A percentile compares a stretch with the other conserved stretches of the same genome.
phyloP scores from a whole-genome alignment of 1,284 basidiomycete species.

The Cryptococcus maquisensis region DNA sequence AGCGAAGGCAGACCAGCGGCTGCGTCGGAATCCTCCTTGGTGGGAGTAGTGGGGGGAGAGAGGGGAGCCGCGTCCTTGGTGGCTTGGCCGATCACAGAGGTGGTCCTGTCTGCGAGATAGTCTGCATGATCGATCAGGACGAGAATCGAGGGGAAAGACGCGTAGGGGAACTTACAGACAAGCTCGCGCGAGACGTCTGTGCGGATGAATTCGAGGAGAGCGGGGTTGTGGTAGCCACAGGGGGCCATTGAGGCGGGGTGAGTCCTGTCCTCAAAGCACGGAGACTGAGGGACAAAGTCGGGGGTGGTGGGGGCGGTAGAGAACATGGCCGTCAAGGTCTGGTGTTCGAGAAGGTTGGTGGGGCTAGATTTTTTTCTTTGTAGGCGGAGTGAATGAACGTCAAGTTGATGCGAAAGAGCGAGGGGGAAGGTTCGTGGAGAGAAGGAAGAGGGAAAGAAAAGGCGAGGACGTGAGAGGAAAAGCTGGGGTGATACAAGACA shows the following conservation, averaged over 20 bases:
- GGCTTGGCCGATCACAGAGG: slow-evolving; percentile 46
- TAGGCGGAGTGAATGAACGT: no score
- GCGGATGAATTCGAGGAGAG: slow-evolving; percentile 70
- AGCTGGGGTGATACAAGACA: no score
- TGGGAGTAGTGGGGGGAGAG: slow-evolving; percentile 25
- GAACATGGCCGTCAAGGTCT: slow-evolving; percentile 19
- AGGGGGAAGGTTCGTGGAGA: no score
- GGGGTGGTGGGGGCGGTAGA: slow-evolving; percentile 29
- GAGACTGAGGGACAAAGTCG: slow-evolving; percentile 35
- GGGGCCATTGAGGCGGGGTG: slow-evolving; percentile 65
- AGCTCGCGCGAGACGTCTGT: slow-evolving; percentile 74
- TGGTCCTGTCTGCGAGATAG: slow-evolving; percentile 47
- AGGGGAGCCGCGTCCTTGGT: slow-evolving; percentile 38
- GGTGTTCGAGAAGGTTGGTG: no score
- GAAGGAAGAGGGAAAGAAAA: no score
- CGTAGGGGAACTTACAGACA: slow-evolving; percentile 54
- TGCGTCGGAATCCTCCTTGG: slow-evolving; percentile 32
- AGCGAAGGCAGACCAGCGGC: slow-evolving; percentile 65
- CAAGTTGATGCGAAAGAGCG: no score
- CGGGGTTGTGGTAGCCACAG: slow-evolving; percentile 65
- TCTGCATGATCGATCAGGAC: slow-evolving; percentile 19
- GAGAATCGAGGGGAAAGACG: not conserved
- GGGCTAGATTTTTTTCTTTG: no score
- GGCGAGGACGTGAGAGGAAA: no score
- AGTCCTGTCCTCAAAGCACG: slow-evolving; percentile 46